phyloP scores from a whole-genome alignment of 2,329 filamentous ascomycete species.

The Claviceps sp. region DNA sequence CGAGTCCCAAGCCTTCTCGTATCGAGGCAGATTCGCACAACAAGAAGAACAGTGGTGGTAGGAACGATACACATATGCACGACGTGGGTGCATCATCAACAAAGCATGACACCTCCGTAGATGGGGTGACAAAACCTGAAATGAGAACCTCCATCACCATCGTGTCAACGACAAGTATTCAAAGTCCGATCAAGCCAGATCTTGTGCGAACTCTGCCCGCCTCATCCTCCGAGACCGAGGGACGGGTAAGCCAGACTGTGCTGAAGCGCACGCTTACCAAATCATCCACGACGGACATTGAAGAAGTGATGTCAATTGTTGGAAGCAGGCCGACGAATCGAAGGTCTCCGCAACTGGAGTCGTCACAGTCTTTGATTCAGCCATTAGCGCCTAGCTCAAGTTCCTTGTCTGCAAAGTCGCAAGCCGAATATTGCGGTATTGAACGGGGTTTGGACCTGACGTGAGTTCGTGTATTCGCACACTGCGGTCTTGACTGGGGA shows the following conservation, averaged over 20 bases:
- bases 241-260: background rate
- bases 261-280: background rate
- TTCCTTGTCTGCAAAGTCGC: background rate
- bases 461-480: background rate
- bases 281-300: background rate
- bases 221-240: slow-evolving; percentile 6
- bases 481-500: background rate
- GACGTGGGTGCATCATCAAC: background rate
- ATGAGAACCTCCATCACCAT: background rate
- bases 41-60: background rate
- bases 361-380: slow-evolving; percentile 5
- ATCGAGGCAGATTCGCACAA: slow-evolving; percentile 9
- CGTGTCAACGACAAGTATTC: background rate
- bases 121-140: background rate
- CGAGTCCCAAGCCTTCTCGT: slow-evolving; percentile 9
- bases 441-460: slow-evolving; percentile 13
- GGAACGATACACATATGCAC: background rate
- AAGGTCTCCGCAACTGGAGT: background rate
- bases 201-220: slow-evolving; percentile 3
- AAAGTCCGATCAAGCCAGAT: background rate
- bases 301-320: slow-evolving; percentile 2
- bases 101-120: background rate
- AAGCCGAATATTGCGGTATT: slow-evolving; percentile 18
- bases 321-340: background rate
- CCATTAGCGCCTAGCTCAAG: slow-evolving; percentile 3